Conservation (phyloP, 2,329 filamentous ascomycete species). For the Monosporascus sp. region DNA sequence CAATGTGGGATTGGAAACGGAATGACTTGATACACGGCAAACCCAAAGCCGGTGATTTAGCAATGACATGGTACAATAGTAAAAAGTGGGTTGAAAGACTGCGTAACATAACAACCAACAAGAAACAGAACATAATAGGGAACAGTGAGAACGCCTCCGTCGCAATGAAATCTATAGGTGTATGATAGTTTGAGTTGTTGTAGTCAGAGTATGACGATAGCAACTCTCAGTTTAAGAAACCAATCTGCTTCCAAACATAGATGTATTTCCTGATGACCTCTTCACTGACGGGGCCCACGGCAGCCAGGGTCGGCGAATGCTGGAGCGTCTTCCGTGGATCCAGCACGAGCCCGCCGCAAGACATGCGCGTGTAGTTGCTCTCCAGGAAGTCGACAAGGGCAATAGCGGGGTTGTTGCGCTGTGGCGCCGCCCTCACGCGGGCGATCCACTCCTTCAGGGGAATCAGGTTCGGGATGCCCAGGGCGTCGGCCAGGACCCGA, state of each 20-base stretch:
- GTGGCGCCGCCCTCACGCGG: slow-evolving; percentile 14
- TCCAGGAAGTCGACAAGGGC: slow-evolving; percentile 23
- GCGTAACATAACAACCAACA: too few species aligned
- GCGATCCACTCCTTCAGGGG: slow-evolving; percentile 21
- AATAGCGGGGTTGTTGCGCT: slow-evolving; percentile 21
- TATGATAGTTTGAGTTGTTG: too few species aligned
- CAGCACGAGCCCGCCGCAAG: slow-evolving; percentile 23
- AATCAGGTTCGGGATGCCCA: slow-evolving; percentile 15
- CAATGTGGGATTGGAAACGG: too few species aligned
- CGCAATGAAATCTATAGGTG: too few species aligned
- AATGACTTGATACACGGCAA: too few species aligned
- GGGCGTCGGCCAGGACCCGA: slow-evolving; percentile 8
- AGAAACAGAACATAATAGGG: too few species aligned
- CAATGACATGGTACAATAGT: too few species aligned
- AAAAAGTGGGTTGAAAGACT: too few species aligned
- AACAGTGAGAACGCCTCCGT: too few species aligned
- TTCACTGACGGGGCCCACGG: slow-evolving; percentile 11
- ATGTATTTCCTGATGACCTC: slow-evolving; percentile 12
- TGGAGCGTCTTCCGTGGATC: slow-evolving; percentile 14
- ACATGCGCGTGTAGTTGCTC: slow-evolving; percentile 22
- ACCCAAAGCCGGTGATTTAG: too few species aligned
- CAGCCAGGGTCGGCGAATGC: slow-evolving; percentile 14
- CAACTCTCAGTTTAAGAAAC: slow-evolving; percentile 31
- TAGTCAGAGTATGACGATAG: too few species aligned
- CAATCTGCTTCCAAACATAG: slow-evolving; percentile 14